A percentile compares a stretch with the other conserved stretches of the same genome.
These are phyloP conservation scores for Conticribra weissflogii DNA, from an alignment of 108 stramenopile genomes.

Conservation along the genomic window DNA sequence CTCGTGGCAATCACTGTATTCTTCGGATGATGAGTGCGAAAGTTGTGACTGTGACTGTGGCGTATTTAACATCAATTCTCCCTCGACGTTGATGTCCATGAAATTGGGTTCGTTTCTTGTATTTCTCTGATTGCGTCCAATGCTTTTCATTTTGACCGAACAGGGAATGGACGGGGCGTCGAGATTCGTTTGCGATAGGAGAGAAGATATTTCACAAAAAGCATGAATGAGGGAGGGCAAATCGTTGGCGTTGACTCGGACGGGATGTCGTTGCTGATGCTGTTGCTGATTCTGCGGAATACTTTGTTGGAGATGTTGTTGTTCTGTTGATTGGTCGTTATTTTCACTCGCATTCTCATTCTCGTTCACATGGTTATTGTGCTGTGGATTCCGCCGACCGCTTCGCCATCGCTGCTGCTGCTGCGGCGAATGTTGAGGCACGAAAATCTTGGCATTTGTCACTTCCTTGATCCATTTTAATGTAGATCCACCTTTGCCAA, in stretches of 20 bases:
- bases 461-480: constrained; percentile 25
- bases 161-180: constrained; percentile 13
- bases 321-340: too few relatives aligned
- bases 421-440: constrained; percentile 25
- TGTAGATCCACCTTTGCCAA: constrained; percentile 27
- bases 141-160: constrained; percentile 24
- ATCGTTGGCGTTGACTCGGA: constrained; percentile 28
- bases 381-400: not conserved
- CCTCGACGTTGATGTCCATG: constrained; percentile 1
- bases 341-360: too few relatives aligned
- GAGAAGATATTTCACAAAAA: constrained; percentile 27
- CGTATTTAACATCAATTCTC: too few relatives aligned
- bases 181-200: constrained; percentile 22
- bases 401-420: constrained; percentile 1
- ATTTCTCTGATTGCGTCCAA: not conserved
- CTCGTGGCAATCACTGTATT: not conserved
- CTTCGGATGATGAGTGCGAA: not conserved
- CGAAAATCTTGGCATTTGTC: constrained; percentile 28
- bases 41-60: too few relatives aligned
- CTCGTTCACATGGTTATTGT: not conserved
- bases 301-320: not conserved
- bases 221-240: constrained; percentile 22
- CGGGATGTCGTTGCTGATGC: constrained; percentile 22
- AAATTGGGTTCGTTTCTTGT: not conserved
- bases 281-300: constrained; percentile 5